A percentile compares a stretch with the other conserved stretches of the same genome.
These are phyloP conservation scores for Apium graveolens DNA, from an alignment of 129 eudicot genomes.

Conservation along the genomic window DNA sequence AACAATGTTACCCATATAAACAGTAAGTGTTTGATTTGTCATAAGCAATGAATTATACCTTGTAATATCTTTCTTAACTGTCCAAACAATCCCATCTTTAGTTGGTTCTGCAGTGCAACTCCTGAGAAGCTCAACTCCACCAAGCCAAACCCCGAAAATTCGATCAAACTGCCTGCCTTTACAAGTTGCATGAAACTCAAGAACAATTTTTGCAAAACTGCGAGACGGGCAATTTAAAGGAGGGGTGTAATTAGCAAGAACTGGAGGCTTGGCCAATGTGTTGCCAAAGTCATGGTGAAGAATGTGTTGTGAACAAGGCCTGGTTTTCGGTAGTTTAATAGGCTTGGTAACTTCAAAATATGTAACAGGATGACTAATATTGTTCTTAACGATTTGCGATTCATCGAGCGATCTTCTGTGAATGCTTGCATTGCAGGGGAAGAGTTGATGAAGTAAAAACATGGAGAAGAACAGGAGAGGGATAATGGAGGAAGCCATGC, in stretches of 20 bases:
- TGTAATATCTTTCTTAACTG: no score
- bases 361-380: slow-evolving; percentile 22
- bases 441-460: neutral
- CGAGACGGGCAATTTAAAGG: slow-evolving; percentile 41
- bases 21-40: no score
- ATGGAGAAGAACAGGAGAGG: neutral
- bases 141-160: slow-evolving; percentile 73
- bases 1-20: no score
- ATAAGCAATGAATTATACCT: no score
- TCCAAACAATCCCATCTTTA: slow-evolving; percentile 32
- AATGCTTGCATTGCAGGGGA: neutral
- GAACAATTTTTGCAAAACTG: slow-evolving; percentile 36
- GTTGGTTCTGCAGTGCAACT: slow-evolving; percentile 84
- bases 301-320: slow-evolving; percentile 9
- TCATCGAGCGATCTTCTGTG: neutral
- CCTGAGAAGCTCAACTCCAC: slow-evolving; percentile 69
- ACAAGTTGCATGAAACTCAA: slow-evolving; percentile 55
- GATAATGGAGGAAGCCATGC: neutral
- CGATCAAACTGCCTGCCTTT: slow-evolving; percentile 66
- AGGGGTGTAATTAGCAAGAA: slow-evolving; percentile 41
- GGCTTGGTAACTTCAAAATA: slow-evolving; percentile 68
- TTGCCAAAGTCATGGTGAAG: slow-evolving; percentile 50
- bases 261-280: slow-evolving; percentile 55
- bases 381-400: neutral
- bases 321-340: slow-evolving; percentile 36